Evolutionary conservation across 1,284 basidiomycete genomes (phyloP).

Genomic region (Malassezia furfur): DNA sequence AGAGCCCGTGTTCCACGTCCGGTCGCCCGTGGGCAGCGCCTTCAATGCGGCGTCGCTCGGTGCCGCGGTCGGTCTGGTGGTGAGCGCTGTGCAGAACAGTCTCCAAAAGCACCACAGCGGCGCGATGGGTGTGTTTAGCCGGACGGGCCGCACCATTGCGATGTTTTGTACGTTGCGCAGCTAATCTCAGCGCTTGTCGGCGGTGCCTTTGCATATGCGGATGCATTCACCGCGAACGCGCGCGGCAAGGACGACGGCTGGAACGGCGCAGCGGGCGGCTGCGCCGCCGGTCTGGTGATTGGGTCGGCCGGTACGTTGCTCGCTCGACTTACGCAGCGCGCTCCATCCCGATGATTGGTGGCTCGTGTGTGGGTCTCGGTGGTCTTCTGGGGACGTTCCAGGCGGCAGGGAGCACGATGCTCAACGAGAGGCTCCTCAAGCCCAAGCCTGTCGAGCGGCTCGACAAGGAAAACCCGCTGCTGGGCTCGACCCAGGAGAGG

Average conservation of each 20-base stretch:
- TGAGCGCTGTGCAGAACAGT: constrained; percentile 44
- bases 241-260: constrained; percentile 70
- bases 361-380: constrained; percentile 69
- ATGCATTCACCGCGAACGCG: constrained; percentile 69
- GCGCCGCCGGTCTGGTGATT: constrained; percentile 82
- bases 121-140: constrained; percentile 73
- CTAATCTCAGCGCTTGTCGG: constrained; percentile 64
- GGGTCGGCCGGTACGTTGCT: constrained; percentile 63
- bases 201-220: constrained; percentile 71
- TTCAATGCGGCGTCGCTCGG: constrained; percentile 28
- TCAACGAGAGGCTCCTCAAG: constrained; percentile 2
- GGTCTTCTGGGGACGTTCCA: constrained; percentile 73
- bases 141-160: constrained; percentile 68
- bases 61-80: constrained; percentile 34
- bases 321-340: constrained; percentile 52
- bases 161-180: constrained; percentile 55
- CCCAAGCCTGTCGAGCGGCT: neutral
- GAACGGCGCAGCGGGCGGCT: constrained; percentile 78
- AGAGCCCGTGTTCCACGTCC: constrained; percentile 22
- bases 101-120: constrained; percentile 60
- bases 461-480: constrained; percentile 10
- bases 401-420: constrained; percentile 57
- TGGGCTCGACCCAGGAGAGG: constrained; percentile 10
- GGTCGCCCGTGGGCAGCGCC: constrained; percentile 28
- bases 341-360: constrained; percentile 73